These are phyloP conservation scores for Nakazawaea ishiwadae DNA, from an alignment of 805 yeast species.

Conservation along the genomic window DNA sequence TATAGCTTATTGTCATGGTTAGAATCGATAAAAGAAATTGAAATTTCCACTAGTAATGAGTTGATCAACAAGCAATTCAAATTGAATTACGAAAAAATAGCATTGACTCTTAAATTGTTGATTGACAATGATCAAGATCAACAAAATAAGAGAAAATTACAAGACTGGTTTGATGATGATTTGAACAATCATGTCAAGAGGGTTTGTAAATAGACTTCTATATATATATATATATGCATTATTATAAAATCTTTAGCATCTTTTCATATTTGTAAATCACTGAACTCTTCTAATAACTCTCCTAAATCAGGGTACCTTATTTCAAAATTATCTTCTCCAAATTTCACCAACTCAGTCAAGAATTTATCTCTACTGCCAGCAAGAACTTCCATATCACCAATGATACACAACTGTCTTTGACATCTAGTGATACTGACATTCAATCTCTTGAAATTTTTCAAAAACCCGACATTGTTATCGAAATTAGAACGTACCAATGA, in stretches of 20 bases:
- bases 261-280: neutral
- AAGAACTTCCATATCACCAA: constrained; percentile 82
- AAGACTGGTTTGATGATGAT: constrained; percentile 60
- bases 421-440: constrained; percentile 95
- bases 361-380: constrained; percentile 38
- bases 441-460: constrained; percentile 71
- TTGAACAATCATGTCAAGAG: constrained; percentile 41
- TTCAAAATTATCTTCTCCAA: constrained; percentile 66
- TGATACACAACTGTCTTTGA: constrained; percentile 73
- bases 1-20: constrained; percentile 40
- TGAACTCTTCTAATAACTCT: constrained; percentile 17
- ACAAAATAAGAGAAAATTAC: constrained; percentile 45
- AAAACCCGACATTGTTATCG: constrained; percentile 68
- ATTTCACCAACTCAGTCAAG: constrained; percentile 60
- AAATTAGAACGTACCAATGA: constrained; percentile 82
- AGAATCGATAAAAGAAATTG: constrained; percentile 27
- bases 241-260: neutral
- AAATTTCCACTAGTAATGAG: constrained; percentile 10
- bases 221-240: neutral
- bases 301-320: constrained; percentile 59
- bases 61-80: constrained; percentile 26
- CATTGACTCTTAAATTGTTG: constrained; percentile 36
- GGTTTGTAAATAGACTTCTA: constrained; percentile 13
- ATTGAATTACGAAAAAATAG: constrained; percentile 41
- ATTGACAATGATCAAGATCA: constrained; percentile 25